Evolutionary conservation across 1,284 basidiomycete species (phyloP).

Genomic region (Anthracocystis setariae): DNA sequence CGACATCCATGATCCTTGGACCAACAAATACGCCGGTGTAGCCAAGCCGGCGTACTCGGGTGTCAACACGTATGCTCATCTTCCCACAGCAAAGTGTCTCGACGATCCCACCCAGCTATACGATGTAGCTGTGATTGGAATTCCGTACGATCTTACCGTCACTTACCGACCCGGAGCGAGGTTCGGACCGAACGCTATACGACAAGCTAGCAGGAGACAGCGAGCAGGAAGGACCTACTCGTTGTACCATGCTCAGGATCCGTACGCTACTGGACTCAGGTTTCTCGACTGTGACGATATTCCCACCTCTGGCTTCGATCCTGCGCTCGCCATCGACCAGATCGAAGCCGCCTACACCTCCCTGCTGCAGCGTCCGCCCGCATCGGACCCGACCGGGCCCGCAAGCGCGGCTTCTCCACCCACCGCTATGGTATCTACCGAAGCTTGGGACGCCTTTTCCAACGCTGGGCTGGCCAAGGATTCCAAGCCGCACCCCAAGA

Average conservation of each 20-base stretch:
- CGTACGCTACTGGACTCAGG: slow-evolving; percentile 38
- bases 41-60: slow-evolving; percentile 36
- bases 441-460: slow-evolving; percentile 69
- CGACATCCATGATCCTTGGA: slow-evolving; percentile 44
- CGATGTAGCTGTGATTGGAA: slow-evolving; percentile 54
- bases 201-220: slow-evolving; percentile 45
- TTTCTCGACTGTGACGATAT: slow-evolving; percentile 56
- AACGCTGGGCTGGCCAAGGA: slow-evolving; percentile 51
- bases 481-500: slow-evolving; percentile 62
- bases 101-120: slow-evolving; percentile 28
- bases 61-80: slow-evolving; percentile 51
- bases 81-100: slow-evolving; percentile 39
- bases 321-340: slow-evolving; percentile 48
- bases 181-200: slow-evolving; percentile 50
- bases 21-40: slow-evolving; percentile 38
- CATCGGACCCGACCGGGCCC: slow-evolving; percentile 13
- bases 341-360: slow-evolving; percentile 47
- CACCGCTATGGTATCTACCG: slow-evolving; percentile 10
- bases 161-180: slow-evolving; percentile 50
- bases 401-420: slow-evolving; percentile 1
- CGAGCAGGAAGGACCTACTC: slow-evolving; percentile 35
- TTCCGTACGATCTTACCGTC: slow-evolving; percentile 50
- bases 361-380: slow-evolving; percentile 27
- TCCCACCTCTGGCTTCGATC: slow-evolving; percentile 45
- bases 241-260: slow-evolving; percentile 42